Base-by-base conservation (phyloP, 768 basidiomycete species). In the Clathrus columnatus region DNA sequence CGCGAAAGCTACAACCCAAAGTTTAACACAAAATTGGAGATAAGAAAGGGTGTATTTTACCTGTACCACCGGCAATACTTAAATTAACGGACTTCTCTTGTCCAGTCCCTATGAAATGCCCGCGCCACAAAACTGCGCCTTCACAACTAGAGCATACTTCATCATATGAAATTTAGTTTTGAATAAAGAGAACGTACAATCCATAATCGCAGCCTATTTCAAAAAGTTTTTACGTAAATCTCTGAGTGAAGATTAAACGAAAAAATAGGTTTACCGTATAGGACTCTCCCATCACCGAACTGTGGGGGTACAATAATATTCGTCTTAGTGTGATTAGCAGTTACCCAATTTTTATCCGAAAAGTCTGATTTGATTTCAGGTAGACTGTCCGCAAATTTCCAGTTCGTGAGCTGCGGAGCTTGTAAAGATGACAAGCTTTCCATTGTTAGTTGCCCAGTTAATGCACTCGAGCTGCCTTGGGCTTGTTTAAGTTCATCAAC, bases 1-100 rank as follows among this genome's bases (percentile, higher is more conserved):
- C 26, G 89, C 87, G 61, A 91, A 91, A 4, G 84, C 87, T 84
- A 29, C 62, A 3, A 44, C 26, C n/a, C n/a, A 18, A 26, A 30
- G 7, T 50, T 18, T 18, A 32, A 36, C 11, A 4, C 11, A 36
- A 3, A 3, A 14, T 48, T 45, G 50, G 41, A 56, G 1, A 24
- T 30, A 20, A 32, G 17, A 36, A 36, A 4, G 27, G 2, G n/a
- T 17, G 14, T 28, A 42, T 58, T 67, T 54, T 46, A 63, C 63
- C 86, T 75, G 80, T 76, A 10, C 89, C 87, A 7, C 89, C 90
- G 59, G 90, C 89, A 63, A 92, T 84, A 1, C 83, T 84, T 11
- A 58, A 47, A 23, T 53, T 54, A 24, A 23, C 79, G 28, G 75
- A 83, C 63, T 75, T 80, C 63, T 83, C 83, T 1, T 64, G 62